Conservation (phyloP, 805 yeast genomes). For the Debaryomyces tyrocola region DNA sequence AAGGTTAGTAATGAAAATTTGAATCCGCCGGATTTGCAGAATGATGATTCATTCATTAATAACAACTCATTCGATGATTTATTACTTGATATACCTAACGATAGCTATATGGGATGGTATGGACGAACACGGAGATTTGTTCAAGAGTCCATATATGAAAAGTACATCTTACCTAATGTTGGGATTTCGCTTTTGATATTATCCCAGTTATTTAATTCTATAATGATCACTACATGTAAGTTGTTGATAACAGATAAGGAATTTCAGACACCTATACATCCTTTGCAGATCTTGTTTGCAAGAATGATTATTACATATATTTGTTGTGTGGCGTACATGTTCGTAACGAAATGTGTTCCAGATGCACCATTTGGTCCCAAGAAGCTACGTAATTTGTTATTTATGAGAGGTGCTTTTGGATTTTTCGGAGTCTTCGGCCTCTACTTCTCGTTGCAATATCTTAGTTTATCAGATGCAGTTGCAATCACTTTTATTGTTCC, state of each 20-base stretch:
- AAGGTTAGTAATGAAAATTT: too few species aligned
- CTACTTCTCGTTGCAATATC: conserved; percentile 70
- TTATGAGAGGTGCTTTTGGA: conserved; percentile 69
- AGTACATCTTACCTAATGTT: conserved; percentile 28
- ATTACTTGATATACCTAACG: neutral
- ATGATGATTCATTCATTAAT: neutral
- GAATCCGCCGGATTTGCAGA: too few species aligned
- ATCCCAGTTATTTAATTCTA: conserved; percentile 72
- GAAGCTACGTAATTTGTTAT: conserved; percentile 51
- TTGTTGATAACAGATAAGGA: conserved; percentile 66
- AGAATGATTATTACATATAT: conserved; percentile 74
- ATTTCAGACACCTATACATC: conserved; percentile 63
- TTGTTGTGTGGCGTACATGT: conserved; percentile 59
- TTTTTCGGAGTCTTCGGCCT: conserved; percentile 79
- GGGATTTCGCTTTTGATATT: conserved; percentile 61
- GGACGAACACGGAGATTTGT: neutral
- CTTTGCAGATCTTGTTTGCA: conserved; percentile 73
- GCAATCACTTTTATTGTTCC: conserved; percentile 80
- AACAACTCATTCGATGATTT: neutral
- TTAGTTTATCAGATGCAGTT: conserved; percentile 78
- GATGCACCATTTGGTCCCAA: conserved; percentile 72
- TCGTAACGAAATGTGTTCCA: conserved; percentile 45
- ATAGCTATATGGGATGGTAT: neutral
- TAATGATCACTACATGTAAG: conserved; percentile 76
- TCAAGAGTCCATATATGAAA: neutral